phyloP scores from a whole-genome alignment of 2,329 filamentous ascomycete species.

The Colletotrichum filicis region DNA sequence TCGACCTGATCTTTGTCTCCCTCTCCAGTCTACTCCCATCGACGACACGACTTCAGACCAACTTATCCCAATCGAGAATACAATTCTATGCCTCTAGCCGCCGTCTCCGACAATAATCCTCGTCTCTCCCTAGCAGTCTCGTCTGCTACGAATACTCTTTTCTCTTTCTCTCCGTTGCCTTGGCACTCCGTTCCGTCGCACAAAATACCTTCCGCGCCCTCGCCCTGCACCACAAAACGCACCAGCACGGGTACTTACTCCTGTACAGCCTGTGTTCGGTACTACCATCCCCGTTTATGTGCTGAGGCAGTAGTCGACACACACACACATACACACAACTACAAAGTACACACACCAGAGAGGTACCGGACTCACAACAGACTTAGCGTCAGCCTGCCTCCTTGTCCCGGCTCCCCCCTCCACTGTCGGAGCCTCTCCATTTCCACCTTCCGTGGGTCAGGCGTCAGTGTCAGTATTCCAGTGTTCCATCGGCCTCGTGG shows the following conservation, averaged over 20 bases:
- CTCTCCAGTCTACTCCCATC: not conserved
- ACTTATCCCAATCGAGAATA: not conserved
- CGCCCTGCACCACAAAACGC: slow-evolving; percentile 5
- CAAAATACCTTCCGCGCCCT: slow-evolving; percentile 17
- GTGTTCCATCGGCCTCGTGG: slow-evolving; percentile 22
- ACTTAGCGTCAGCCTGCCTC: not conserved
- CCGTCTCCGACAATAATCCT: not conserved
- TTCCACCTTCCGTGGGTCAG: slow-evolving; percentile 31
- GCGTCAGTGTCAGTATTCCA: slow-evolving; percentile 24
- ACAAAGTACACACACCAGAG: not conserved
- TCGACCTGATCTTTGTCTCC: not conserved
- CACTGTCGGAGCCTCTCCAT: slow-evolving; percentile 31
- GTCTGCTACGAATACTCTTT: slow-evolving; percentile 1
- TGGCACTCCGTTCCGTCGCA: slow-evolving; percentile 21
- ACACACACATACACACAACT: not conserved
- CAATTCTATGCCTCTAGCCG: not conserved
- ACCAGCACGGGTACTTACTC: not conserved
- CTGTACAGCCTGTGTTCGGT: not conserved
- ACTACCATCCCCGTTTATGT: not conserved
- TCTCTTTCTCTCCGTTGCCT: slow-evolving; percentile 9
- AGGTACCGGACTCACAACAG: not conserved
- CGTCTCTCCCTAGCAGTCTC: slow-evolving; percentile 20
- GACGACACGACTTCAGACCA: not conserved
- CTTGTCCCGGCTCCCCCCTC: slow-evolving; percentile 5
- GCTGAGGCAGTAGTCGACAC: not conserved